A percentile compares a stretch with the other conserved stretches of the same genome.
Conservation (phyloP, 2,329 filamentous ascomycete genomes). For the Fusarium lyarnte region DNA sequence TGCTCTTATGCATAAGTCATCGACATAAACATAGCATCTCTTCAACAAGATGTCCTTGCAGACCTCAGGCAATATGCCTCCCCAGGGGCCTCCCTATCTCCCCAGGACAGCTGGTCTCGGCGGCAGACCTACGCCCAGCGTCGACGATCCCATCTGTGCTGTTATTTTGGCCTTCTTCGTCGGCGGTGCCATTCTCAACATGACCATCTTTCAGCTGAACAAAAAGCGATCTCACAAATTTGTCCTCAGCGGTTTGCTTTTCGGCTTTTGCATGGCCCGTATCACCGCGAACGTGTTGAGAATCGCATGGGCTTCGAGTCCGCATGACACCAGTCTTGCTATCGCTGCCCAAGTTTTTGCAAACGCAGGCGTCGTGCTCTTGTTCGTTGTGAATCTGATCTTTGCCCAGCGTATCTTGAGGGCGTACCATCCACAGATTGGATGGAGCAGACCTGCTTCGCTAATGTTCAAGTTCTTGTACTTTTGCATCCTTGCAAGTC, state of each 20-base stretch:
- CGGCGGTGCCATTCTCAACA: constrained; percentile 62
- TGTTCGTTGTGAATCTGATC: constrained; percentile 82
- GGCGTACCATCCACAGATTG: constrained; percentile 74
- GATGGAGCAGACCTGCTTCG: constrained; percentile 69
- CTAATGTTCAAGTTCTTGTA: constrained; percentile 67
- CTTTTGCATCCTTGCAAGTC: constrained; percentile 63
- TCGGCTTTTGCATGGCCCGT: constrained; percentile 67
- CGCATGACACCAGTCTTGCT: constrained; percentile 53
- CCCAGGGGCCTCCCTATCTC: constrained; percentile 51
- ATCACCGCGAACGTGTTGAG: constrained; percentile 61
- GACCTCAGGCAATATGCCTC: constrained; percentile 9
- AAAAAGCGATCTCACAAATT: constrained; percentile 64
- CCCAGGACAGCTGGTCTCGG: constrained; percentile 62
- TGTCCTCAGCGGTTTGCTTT: constrained; percentile 64
- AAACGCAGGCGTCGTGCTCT: constrained; percentile 75
- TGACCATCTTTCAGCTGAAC: constrained; percentile 66
- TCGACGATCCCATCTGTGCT: constrained; percentile 73
- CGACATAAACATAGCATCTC: background rate
- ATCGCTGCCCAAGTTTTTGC: constrained; percentile 76
- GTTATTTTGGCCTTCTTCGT: constrained; percentile 71
- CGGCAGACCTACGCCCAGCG: constrained; percentile 62
- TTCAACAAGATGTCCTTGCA: constrained; percentile 30
- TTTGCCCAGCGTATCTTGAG: constrained; percentile 80
- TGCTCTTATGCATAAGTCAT: background rate
- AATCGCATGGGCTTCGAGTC: constrained; percentile 61